Conservation (phyloP, 1,139 yeast genomes). For the Suhomyces bokatorum region DNA sequence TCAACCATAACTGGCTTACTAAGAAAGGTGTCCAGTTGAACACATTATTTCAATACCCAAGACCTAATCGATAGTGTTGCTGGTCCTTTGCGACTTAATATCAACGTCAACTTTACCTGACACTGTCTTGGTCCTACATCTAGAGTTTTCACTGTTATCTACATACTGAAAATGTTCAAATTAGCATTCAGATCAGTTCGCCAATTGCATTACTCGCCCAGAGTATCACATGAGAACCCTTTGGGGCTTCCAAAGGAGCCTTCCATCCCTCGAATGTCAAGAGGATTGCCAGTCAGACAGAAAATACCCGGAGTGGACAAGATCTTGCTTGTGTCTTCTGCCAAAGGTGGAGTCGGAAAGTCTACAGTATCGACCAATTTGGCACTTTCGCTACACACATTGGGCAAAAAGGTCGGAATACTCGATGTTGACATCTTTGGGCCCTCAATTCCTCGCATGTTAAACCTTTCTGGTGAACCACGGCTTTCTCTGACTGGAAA, state of each 20-base stretch:
- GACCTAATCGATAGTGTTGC: no score
- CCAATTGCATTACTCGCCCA: slow-evolving; percentile 1
- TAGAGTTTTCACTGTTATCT: no score
- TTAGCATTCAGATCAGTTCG: slow-evolving; percentile 7
- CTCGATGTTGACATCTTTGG: slow-evolving; percentile 85
- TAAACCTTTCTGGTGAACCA: slow-evolving; percentile 69
- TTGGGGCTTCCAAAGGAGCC: slow-evolving; percentile 56
- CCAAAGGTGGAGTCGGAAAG: slow-evolving; percentile 78
- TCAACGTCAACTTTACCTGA: no score
- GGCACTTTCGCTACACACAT: slow-evolving; percentile 58
- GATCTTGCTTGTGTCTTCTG: slow-evolving; percentile 72
- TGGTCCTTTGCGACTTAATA: no score
- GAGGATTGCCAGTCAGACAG: slow-evolving; percentile 56
- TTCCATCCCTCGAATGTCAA: slow-evolving; percentile 40
- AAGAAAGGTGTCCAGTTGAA: not conserved
- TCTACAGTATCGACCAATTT: slow-evolving; percentile 63
- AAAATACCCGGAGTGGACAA: slow-evolving; percentile 60
- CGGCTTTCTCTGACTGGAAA: slow-evolving; percentile 54
- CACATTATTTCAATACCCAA: no score
- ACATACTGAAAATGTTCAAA: slow-evolving; percentile 1
- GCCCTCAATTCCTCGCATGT: slow-evolving; percentile 73
- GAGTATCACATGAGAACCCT: slow-evolving; percentile 49
- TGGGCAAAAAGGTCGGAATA: slow-evolving; percentile 64
- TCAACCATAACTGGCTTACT: not conserved
- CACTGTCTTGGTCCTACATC: no score